Conservation (phyloP, 2,329 filamentous ascomycete species). For the Zymoseptoria crescenta region DNA sequence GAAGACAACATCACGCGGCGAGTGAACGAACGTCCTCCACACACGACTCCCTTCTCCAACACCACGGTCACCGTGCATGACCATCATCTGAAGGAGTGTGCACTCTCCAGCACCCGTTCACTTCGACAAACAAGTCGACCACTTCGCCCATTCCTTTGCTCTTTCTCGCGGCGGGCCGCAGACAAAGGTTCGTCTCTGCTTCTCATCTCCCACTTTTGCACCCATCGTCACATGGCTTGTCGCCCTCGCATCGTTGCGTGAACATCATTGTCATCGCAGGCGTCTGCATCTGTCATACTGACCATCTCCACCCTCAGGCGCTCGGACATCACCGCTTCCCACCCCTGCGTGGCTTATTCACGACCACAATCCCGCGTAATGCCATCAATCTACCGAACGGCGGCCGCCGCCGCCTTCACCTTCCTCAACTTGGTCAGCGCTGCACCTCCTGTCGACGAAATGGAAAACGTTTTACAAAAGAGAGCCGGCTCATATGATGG, state of each 20-base stretch:
- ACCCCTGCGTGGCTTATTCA: not conserved
- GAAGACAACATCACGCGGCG: not conserved
- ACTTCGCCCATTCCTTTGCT: not conserved
- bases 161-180: not conserved
- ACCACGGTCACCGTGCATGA: not conserved
- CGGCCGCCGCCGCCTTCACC: not conserved
- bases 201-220: not conserved
- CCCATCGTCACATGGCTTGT: not conserved
- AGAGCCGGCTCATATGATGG: constrained; percentile 32
- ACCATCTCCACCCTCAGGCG: not conserved
- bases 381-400: not conserved
- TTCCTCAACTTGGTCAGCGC: not conserved
- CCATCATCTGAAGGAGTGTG: not conserved
- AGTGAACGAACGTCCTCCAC: not conserved
- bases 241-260: not conserved
- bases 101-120: not conserved
- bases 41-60: not conserved
- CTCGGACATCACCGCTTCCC: not conserved
- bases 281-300: not conserved
- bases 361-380: not conserved
- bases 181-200: not conserved
- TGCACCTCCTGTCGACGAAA: not conserved
- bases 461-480: constrained; percentile 2
- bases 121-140: not conserved
- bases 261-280: not conserved